Percentiles rank a stretch among this genome's conserved stretches.
Evolutionary conservation across 2,329 filamentous ascomycete species (phyloP).

Genomic region (Chrysoporthe cubensis): DNA sequence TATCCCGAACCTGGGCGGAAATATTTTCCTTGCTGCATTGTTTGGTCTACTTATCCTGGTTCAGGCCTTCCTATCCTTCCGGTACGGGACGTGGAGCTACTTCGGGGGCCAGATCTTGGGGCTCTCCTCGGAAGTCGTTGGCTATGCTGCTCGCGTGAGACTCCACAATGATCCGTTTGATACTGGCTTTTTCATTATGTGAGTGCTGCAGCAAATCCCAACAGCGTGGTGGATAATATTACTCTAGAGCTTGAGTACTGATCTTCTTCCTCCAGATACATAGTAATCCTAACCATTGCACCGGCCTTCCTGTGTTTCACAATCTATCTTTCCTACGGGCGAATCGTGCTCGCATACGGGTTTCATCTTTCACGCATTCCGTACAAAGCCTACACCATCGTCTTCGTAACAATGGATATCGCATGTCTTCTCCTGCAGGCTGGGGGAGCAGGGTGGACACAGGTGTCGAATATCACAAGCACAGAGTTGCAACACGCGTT

Average conservation of each 20-base stretch:
- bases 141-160: not conserved
- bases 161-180: not conserved
- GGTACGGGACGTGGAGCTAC: not conserved
- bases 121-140: not conserved
- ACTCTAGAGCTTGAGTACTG: not conserved
- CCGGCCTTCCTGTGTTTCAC: slow-evolving; percentile 1
- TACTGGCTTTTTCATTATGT: not conserved
- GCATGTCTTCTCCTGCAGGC: slow-evolving; percentile 1
- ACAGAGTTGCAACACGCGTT: not conserved
- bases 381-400: not conserved
- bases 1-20: not conserved
- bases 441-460: not conserved
- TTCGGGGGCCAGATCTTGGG: not conserved
- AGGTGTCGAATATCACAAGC: not conserved
- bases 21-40: not conserved
- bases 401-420: not conserved
- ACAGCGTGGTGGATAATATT: not conserved
- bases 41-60: not conserved
- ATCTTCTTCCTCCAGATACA: not conserved
- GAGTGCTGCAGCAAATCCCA: not conserved
- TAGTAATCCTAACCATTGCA: not conserved
- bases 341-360: not conserved
- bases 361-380: not conserved
- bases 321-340: not conserved
- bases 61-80: not conserved